A percentile compares a stretch with the other conserved stretches of the same genome.
Evolutionary conservation across 1,139 yeast genomes (phyloP).

Genomic region (Geotrichum histeridarum): DNA sequence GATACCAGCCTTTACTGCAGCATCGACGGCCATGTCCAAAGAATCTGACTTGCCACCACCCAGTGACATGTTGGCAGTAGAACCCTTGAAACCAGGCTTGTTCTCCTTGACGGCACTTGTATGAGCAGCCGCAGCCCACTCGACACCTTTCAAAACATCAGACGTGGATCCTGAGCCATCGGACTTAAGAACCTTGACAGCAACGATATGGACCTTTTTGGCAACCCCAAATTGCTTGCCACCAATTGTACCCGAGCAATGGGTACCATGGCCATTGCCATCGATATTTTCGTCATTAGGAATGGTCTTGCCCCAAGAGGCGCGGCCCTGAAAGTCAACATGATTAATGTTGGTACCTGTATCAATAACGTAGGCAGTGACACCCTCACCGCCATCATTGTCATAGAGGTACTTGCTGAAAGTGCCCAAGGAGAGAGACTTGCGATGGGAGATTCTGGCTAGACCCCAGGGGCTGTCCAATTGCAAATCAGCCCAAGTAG

Average conservation of each 20-base stretch:
- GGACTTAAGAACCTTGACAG: slow-evolving; percentile 50
- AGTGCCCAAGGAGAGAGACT: slow-evolving; percentile 48
- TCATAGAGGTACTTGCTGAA: slow-evolving; percentile 82
- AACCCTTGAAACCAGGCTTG: slow-evolving; percentile 51
- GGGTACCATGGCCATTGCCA: slow-evolving; percentile 87
- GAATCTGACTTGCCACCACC: slow-evolving; percentile 56
- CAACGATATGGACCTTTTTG: slow-evolving; percentile 57
- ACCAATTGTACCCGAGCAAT: slow-evolving; percentile 57
- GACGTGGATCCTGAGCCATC: slow-evolving; percentile 49
- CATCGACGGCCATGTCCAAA: slow-evolving; percentile 52
- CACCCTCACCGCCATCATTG: slow-evolving; percentile 79
- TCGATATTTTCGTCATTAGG: slow-evolving; percentile 85
- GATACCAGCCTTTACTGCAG: slow-evolving; percentile 54
- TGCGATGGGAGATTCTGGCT: slow-evolving; percentile 87
- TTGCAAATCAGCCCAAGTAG: slow-evolving; percentile 60
- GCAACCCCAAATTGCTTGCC: slow-evolving; percentile 60
- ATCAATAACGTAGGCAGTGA: slow-evolving; percentile 79
- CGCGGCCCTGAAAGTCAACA: slow-evolving; percentile 83
- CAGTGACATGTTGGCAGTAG: slow-evolving; percentile 57
- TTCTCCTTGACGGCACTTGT: slow-evolving; percentile 33
- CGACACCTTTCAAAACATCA: slow-evolving; percentile 47
- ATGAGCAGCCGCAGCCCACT: slow-evolving; percentile 42
- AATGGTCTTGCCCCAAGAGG: slow-evolving; percentile 87
- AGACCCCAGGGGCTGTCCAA: slow-evolving; percentile 95
- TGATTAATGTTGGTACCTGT: slow-evolving; percentile 81